Percentiles rank a stretch among this genome's conserved stretches.
Conservation (phyloP, 2,329 filamentous ascomycete species). For the Fusarium solani-melongenae region DNA sequence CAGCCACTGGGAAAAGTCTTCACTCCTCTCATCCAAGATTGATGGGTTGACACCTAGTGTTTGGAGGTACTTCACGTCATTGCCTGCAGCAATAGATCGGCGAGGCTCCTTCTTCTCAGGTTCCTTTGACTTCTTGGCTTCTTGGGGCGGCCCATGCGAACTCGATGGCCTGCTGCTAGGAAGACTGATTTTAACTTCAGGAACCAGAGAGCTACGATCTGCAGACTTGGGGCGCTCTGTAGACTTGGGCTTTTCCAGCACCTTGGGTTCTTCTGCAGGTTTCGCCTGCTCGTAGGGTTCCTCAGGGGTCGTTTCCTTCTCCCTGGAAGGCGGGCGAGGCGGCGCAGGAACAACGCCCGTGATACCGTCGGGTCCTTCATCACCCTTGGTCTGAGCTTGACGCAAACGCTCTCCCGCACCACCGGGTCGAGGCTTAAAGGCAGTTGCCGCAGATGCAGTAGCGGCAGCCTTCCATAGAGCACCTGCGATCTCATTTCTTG, state of each 20-base stretch:
- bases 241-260: conserved; percentile 15
- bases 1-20: conserved; percentile 84
- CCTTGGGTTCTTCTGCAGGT: not conserved
- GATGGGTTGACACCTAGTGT: conserved; percentile 81
- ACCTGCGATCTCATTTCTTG: conserved; percentile 77
- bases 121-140: conserved; percentile 47
- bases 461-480: conserved; percentile 79
- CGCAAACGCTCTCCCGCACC: conserved; percentile 85
- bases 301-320: conserved; percentile 47
- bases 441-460: conserved; percentile 59
- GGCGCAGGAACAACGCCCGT: conserved; percentile 89
- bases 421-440: conserved; percentile 88
- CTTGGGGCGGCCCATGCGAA: conserved; percentile 52
- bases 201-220: conserved; percentile 55
- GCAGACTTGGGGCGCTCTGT: conserved; percentile 45
- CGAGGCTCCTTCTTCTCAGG: conserved; percentile 58
- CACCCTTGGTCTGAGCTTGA: conserved; percentile 66
- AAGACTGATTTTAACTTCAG: conserved; percentile 69
- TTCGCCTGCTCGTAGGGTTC: conserved; percentile 6
- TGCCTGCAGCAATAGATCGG: conserved; percentile 73
- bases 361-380: conserved; percentile 86
- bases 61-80: conserved; percentile 82
- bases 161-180: conserved; percentile 56
- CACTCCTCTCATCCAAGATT: conserved; percentile 79
- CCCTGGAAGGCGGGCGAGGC: conserved; percentile 56